Conservation (phyloP, 805 yeast species). For the Dipodascus albidus region DNA sequence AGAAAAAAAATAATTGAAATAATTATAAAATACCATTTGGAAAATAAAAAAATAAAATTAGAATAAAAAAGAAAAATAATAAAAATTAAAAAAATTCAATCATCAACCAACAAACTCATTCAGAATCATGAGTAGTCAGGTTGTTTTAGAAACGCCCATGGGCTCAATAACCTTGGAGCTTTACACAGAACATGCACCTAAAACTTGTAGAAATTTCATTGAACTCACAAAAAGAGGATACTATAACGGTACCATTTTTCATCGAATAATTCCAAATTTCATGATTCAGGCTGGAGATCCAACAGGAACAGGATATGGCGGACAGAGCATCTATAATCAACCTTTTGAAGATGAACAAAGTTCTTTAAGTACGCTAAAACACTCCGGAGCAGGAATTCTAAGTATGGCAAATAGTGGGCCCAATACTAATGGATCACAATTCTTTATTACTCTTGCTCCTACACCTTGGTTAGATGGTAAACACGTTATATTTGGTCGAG, state of each 20-base stretch:
- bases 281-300: conserved; percentile 26
- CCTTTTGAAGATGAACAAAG: conserved; percentile 72
- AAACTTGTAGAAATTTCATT: conserved; percentile 13
- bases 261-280: conserved; percentile 49
- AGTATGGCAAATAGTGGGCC: conserved; percentile 95
- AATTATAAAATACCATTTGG: too few species aligned
- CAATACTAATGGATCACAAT: conserved; percentile 83
- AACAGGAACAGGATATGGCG: conserved; percentile 39
- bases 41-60: too few species aligned
- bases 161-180: conserved; percentile 20
- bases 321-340: conserved; percentile 62
- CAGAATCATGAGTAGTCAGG: neutral
- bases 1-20: too few species aligned
- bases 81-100: too few species aligned
- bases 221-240: conserved; percentile 19
- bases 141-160: conserved; percentile 8
- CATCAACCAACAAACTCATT: neutral
- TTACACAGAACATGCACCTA: conserved; percentile 20
- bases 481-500: conserved; percentile 86
- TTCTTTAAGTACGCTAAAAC: conserved; percentile 32
- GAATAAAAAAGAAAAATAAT: too few species aligned
- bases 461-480: conserved; percentile 86
- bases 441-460: conserved; percentile 75
- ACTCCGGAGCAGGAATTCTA: conserved; percentile 69
- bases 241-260: conserved; percentile 63